phyloP scores from a whole-genome alignment of 2,329 filamentous ascomycete species.

The Zymoseptoria ardabiliae region DNA sequence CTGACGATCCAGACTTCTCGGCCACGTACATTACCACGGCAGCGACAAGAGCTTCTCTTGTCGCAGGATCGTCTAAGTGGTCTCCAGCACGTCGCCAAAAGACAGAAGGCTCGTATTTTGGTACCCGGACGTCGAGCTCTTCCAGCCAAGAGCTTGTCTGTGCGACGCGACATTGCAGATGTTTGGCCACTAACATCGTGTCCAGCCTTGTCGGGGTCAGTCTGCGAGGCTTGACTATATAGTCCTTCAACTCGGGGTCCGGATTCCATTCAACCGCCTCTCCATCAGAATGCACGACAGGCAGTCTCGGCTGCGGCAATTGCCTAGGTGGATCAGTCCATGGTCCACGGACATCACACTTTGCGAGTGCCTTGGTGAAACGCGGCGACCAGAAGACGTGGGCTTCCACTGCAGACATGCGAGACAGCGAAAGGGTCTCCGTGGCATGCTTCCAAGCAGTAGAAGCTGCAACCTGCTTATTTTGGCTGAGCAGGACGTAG shows the following conservation, averaged over 20 bases:
- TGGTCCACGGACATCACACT: slow-evolving; percentile 6
- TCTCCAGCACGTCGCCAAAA: slow-evolving; percentile 5
- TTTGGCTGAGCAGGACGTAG: slow-evolving; percentile 11
- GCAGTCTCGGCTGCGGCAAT: slow-evolving; percentile 2
- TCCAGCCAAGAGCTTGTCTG: not conserved
- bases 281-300: slow-evolving; percentile 2
- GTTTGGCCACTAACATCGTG: slow-evolving; percentile 3
- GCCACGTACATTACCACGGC: slow-evolving; percentile 30
- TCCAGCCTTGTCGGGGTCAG: slow-evolving; percentile 14
- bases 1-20: slow-evolving; percentile 8
- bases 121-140: not conserved
- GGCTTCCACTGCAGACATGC: slow-evolving; percentile 28
- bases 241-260: slow-evolving; percentile 2
- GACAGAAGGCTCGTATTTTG: not conserved
- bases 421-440: slow-evolving; percentile 20
- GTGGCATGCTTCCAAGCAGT: slow-evolving; percentile 27
- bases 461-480: slow-evolving; percentile 10
- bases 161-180: not conserved
- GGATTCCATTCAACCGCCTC: slow-evolving; percentile 21
- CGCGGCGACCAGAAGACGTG: slow-evolving; percentile 24
- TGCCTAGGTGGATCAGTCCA: slow-evolving; percentile 1
- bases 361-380: slow-evolving; percentile 8
- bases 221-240: slow-evolving; percentile 5
- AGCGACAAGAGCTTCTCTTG: slow-evolving; percentile 29
- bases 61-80: slow-evolving; percentile 2